Evolutionary conservation across 805 yeast genomes (phyloP), one percentile per base, ranked within the genome.

Genomic region (Kodamaea hsintzibuensis): DNA sequence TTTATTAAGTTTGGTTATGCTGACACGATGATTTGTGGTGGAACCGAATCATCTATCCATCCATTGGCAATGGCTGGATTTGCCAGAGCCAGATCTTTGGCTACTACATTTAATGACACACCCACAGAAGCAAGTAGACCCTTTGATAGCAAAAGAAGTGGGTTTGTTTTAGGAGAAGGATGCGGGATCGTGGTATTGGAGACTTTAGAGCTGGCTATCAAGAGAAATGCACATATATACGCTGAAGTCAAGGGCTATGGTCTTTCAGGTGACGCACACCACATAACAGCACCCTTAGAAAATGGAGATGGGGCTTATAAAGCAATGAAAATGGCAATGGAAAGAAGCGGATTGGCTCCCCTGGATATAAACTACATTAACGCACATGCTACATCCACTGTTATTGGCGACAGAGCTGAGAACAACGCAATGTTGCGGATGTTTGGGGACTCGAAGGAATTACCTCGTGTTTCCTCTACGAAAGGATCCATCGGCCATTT

Each of bases 301-400:
- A 80, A 82, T 54, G 98, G 98, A 1, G 78, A 81, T 33, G 99
- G 98, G 10, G 98, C 98, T 0, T 76, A 67, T 56, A 74, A 88
- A 57, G 86, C 98, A 2, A 95, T 95, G 96, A 70, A 77, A 47
- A 80, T 82, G 79, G 96, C 98, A 0, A 57, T 92, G 22, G 66
- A 72, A 22, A 71, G 76, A 14, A 85, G 86, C 0, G 76, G 76
- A 0, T 54, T 86, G 1, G 65, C 66, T 1, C 78, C 84, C 0
- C 45, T 63, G 2, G 75, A 81, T 1, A 76, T 93, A 16, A 91
- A 81, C 46, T 95, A 91, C 64, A 78, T 95, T 47, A 95, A 96
- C 70, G 98, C 99, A 1, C 99, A 95, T 69, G 99, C 99, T 0
- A 95, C 99, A 0, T 89, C 97, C 0, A 95, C 99, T 0, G 73